Conservation (phyloP, 2,329 filamentous ascomycete species). For the Diaporthe helianthi region DNA sequence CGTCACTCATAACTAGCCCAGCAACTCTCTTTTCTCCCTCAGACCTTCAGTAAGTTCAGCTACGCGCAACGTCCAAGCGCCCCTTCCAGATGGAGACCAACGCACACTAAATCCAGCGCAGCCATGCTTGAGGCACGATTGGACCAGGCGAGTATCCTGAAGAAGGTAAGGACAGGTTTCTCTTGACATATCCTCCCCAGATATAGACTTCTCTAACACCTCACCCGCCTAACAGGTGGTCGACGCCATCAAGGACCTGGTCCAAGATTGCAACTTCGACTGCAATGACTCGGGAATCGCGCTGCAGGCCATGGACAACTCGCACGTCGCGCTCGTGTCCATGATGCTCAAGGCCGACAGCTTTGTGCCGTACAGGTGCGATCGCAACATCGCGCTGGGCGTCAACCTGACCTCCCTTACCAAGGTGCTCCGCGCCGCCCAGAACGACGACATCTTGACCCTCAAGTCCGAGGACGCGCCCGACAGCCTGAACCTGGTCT, state of each 20-base stretch:
- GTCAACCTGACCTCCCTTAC: constrained; percentile 97
- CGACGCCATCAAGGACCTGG: constrained; percentile 98
- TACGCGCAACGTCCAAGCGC: constrained; percentile 5
- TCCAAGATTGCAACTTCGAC: constrained; percentile 99
- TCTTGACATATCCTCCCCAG: background rate
- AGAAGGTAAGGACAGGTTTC: constrained; percentile 73
- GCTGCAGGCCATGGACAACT: constrained; percentile 99
- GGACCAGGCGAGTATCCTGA: constrained; percentile 90
- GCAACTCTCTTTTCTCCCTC: background rate
- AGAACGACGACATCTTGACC: constrained; percentile 93
- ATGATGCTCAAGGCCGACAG: constrained; percentile 98
- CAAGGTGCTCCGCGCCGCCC: constrained; percentile 93
- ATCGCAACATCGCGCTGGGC: constrained; percentile 97
- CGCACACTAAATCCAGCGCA: constrained; percentile 48
- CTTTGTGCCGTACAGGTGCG: constrained; percentile 95
- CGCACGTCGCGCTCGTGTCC: constrained; percentile 96
- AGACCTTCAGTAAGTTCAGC: constrained; percentile 36
- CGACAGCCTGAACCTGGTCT: constrained; percentile 93
- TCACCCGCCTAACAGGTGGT: constrained; percentile 71
- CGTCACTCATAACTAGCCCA: constrained; percentile 23
- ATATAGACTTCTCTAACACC: constrained; percentile 36
- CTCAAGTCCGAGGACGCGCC: constrained; percentile 97
- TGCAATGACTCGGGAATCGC: constrained; percentile 99
- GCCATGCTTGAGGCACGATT: constrained; percentile 95
- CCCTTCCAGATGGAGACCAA: constrained; percentile 33